A percentile compares a stretch with the other conserved stretches of the same genome.
phyloP scores from a whole-genome alignment of 371 early-diverging fungal species.

The Spiromyces aspiralis region DNA sequence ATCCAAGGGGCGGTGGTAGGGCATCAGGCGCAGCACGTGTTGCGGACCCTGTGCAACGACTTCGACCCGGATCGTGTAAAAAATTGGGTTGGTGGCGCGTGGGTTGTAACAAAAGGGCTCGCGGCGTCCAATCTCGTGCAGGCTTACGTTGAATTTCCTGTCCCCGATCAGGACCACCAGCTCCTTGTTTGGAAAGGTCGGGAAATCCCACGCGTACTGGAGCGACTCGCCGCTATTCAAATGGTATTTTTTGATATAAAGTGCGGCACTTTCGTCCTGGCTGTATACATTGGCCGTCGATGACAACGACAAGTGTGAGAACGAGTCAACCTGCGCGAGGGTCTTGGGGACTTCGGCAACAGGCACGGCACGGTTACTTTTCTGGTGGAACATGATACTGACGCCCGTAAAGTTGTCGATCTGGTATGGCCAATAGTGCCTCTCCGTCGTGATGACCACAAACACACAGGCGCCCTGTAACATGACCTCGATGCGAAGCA shows the following conservation, averaged over 20 bases:
- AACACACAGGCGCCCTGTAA: slow-evolving; percentile 83
- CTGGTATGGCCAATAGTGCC: slow-evolving; percentile 78
- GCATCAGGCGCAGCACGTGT: slow-evolving; percentile 52
- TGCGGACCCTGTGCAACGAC: slow-evolving; percentile 71
- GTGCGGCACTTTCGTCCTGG: not conserved
- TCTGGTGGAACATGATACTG: slow-evolving; percentile 68
- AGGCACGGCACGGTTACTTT: not conserved
- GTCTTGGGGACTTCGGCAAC: not conserved
- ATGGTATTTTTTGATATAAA: slow-evolving; percentile 4
- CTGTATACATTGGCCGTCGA: not conserved
- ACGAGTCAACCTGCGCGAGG: not conserved
- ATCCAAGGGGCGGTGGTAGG: not conserved
- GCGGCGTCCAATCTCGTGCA: slow-evolving; percentile 81
- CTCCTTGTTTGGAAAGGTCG: slow-evolving; percentile 55
- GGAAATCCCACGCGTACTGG: slow-evolving; percentile 92
- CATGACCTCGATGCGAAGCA: slow-evolving; percentile 59
- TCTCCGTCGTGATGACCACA: slow-evolving; percentile 57
- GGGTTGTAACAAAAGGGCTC: slow-evolving; percentile 40
- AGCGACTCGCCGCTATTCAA: slow-evolving; percentile 36
- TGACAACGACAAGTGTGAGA: not conserved
- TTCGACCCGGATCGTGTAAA: slow-evolving; percentile 45
- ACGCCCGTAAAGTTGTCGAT: slow-evolving; percentile 72
- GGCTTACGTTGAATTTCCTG: slow-evolving; percentile 4
- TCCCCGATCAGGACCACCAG: slow-evolving; percentile 56
- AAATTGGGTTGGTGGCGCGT: not conserved